A percentile compares a stretch with the other conserved stretches of the same genome.
Evolutionary conservation across 2,329 filamentous ascomycete genomes (phyloP).

Genomic region (Berkeleyomyces rouxiae): DNA sequence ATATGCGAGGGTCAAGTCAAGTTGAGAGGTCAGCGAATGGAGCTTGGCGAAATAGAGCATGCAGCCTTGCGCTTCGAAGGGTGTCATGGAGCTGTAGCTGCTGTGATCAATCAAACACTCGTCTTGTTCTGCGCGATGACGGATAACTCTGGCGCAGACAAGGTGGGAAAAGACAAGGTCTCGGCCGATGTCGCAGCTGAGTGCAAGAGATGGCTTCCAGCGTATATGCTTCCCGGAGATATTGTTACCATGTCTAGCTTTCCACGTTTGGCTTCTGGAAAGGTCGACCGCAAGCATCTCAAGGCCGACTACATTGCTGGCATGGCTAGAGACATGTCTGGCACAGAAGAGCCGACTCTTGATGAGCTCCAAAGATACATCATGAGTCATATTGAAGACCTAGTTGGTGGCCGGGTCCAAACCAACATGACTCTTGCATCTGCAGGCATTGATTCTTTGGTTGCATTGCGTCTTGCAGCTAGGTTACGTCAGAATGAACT

Average conservation of each 20-base stretch:
- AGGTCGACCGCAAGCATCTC: conserved; percentile 55
- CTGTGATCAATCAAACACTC: conserved; percentile 51
- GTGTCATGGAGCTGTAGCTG: conserved; percentile 49
- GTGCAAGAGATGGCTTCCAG: conserved; percentile 61
- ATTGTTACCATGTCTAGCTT: conserved; percentile 47
- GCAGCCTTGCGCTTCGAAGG: conserved; percentile 43
- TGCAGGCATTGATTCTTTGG: conserved; percentile 47
- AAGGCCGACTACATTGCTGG: conserved; percentile 29
- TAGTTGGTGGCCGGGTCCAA: conserved; percentile 25
- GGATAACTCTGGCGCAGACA: neutral
- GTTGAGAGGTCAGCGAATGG: conserved; percentile 65
- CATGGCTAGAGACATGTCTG: conserved; percentile 1
- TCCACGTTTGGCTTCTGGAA: conserved; percentile 66
- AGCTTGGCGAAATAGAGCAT: conserved; percentile 64
- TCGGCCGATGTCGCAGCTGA: conserved; percentile 30
- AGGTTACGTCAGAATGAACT: conserved; percentile 41
- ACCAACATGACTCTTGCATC: conserved; percentile 30
- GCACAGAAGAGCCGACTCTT: neutral
- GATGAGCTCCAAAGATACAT: neutral
- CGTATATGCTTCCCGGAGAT: conserved; percentile 69
- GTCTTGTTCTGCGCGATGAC: conserved; percentile 52
- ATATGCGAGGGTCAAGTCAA: conserved; percentile 73
- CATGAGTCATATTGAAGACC: conserved; percentile 2
- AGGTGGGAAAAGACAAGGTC: neutral
- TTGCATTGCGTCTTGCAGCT: conserved; percentile 38